A percentile compares a stretch with the other conserved stretches of the same genome.
Evolutionary conservation across 2,329 filamentous ascomycete species (phyloP).

Genomic region (Colletotrichum camelliae): DNA sequence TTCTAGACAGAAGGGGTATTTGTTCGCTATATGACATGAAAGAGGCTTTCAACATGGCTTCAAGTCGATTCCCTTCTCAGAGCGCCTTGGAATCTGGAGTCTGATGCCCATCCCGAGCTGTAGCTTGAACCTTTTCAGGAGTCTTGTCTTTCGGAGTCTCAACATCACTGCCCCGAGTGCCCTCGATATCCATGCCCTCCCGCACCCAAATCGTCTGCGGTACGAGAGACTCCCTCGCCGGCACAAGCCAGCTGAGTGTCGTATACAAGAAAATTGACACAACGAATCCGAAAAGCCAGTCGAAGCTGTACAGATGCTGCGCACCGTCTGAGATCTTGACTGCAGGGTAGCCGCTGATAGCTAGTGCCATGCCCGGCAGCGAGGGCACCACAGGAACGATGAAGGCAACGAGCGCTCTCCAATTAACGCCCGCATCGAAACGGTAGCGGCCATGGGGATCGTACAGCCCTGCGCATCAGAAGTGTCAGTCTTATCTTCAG

Average conservation of each 20-base stretch:
- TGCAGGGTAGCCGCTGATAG: conserved; percentile 36
- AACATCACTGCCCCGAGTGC: not conserved
- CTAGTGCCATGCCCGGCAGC: conserved; percentile 58
- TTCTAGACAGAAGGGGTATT: not conserved
- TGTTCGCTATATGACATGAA: not conserved
- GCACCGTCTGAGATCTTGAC: conserved; percentile 14
- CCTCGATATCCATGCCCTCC: not conserved
- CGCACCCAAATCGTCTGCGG: conserved; percentile 7
- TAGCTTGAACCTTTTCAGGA: not conserved
- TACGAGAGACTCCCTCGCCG: conserved; percentile 19
- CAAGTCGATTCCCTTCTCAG: not conserved
- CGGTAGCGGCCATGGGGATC: conserved; percentile 49
- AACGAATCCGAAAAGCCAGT: conserved; percentile 23
- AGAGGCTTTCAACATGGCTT: not conserved
- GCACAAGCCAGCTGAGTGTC: conserved; percentile 13
- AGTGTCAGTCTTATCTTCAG: not conserved
- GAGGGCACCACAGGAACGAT: conserved; percentile 61
- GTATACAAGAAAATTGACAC: conserved; percentile 14
- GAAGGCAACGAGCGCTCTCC: conserved; percentile 63
- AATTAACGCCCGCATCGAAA: conserved; percentile 54
- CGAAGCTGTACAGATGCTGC: conserved; percentile 19
- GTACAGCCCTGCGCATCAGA: conserved; percentile 30
- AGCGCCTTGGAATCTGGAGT: not conserved
- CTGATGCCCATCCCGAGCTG: not conserved
- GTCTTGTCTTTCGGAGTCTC: conserved; percentile 6